These are phyloP conservation scores for Eucalyptus melliodora DNA, from an alignment of 345 rosid genomes.

Conservation along the genomic window DNA sequence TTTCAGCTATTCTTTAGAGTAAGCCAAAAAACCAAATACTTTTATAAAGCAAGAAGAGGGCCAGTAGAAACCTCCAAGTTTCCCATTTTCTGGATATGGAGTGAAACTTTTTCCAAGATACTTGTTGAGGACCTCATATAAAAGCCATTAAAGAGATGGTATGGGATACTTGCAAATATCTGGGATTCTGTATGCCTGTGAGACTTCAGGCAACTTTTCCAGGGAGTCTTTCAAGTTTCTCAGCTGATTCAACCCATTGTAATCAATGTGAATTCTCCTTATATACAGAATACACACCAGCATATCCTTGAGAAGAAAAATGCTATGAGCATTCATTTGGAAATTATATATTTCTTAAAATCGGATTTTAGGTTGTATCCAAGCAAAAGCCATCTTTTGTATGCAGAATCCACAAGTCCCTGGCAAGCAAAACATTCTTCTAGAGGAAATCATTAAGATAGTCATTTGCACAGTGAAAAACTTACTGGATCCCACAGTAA, in stretches of 20 bases:
- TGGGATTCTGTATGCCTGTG: background rate
- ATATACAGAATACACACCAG: background rate
- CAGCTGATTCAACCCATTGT: background rate
- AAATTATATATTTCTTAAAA: background rate
- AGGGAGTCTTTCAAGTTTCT: background rate
- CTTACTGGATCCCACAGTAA: slow-evolving; percentile 86
- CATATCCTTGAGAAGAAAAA: background rate
- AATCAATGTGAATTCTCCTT: background rate
- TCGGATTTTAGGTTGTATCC: background rate
- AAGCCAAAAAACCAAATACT: background rate
- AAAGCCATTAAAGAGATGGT: background rate
- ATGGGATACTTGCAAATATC: background rate
- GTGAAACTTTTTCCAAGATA: background rate
- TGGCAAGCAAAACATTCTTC: background rate
- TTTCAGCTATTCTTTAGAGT: background rate
- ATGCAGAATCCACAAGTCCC: background rate
- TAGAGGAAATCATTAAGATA: background rate
- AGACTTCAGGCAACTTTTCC: background rate
- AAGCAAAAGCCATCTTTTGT: background rate
- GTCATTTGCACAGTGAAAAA: background rate
- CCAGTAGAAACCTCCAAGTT: background rate
- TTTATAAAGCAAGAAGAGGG: background rate
- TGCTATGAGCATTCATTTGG: background rate
- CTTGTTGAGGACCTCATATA: background rate
- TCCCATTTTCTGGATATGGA: background rate